A percentile compares a stretch with the other conserved stretches of the same genome.
These are phyloP conservation scores for Syzygium oleosum DNA, from an alignment of 345 rosid genomes.

Conservation along the genomic window DNA sequence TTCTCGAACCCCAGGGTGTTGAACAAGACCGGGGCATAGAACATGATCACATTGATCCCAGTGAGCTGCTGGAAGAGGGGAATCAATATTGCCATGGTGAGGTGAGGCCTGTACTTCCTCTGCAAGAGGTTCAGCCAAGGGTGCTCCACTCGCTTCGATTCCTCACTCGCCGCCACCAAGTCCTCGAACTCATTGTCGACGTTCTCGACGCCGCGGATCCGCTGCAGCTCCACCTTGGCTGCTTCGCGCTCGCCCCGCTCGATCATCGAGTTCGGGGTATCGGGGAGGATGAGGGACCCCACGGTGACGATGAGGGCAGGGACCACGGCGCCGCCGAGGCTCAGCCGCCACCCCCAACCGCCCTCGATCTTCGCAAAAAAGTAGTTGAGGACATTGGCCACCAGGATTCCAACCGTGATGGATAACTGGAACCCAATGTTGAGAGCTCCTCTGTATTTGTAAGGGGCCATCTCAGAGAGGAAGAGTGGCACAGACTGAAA, in stretches of 20 bases:
- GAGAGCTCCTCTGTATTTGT: constrained; percentile 2
- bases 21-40: not conserved
- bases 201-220: not conserved
- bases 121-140: not conserved
- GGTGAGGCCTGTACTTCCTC: not conserved
- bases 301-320: not conserved
- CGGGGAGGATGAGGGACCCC: not conserved
- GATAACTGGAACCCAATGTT: constrained; percentile 4
- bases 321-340: not conserved
- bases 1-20: not conserved
- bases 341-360: constrained; percentile 2
- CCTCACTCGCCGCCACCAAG: not conserved
- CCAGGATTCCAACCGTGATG: not conserved
- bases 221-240: not conserved
- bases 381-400: constrained; percentile 2
- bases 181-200: not conserved
- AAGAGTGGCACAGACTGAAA: not conserved
- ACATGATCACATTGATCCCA: not conserved
- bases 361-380: not conserved
- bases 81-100: not conserved
- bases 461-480: constrained; percentile 1
- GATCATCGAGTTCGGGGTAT: constrained; percentile 2
- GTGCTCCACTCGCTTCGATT: not conserved
- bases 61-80: not conserved
- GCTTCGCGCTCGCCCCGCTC: not conserved